A percentile compares a stretch with the other conserved stretches of the same genome.
phyloP scores from a whole-genome alignment of 495 filamentous ascomycete species.

The Penicillium dipodomyicola region DNA sequence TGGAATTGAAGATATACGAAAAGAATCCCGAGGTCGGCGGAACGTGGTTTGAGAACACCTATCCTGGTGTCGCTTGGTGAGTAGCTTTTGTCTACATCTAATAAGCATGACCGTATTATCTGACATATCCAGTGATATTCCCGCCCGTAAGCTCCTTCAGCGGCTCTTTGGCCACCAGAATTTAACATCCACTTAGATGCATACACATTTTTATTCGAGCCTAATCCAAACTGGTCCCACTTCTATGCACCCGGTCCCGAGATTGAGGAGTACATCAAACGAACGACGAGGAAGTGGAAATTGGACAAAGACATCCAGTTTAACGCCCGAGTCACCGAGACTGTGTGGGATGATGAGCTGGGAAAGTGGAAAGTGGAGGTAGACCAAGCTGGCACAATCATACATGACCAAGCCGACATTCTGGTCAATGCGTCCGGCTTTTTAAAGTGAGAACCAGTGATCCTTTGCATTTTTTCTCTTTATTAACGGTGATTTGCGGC shows the following conservation, averaged over 20 bases:
- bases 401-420: slow-evolving; percentile 33
- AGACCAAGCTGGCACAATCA: slow-evolving; percentile 17
- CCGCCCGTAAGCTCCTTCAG: slow-evolving; percentile 9
- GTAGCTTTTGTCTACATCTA: not conserved
- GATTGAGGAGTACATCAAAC: slow-evolving; percentile 58
- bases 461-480: not conserved
- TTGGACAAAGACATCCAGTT: slow-evolving; percentile 49
- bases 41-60: slow-evolving; percentile 42
- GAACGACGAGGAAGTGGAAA: slow-evolving; percentile 51
- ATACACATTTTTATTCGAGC: slow-evolving; percentile 55
- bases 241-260: slow-evolving; percentile 56
- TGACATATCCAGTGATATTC: slow-evolving; percentile 17
- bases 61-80: slow-evolving; percentile 34
- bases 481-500: not conserved
- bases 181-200: slow-evolving; percentile 7
- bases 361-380: slow-evolving; percentile 48
- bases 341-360: slow-evolving; percentile 47
- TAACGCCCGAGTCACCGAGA: slow-evolving; percentile 39
- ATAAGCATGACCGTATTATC: not conserved
- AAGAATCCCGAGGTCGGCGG: slow-evolving; percentile 41
- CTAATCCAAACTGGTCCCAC: slow-evolving; percentile 59
- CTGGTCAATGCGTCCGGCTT: slow-evolving; percentile 49
- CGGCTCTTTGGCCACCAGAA: not conserved
- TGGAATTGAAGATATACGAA: slow-evolving; percentile 36
- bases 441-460: slow-evolving; percentile 34